Evolutionary conservation across 331 rosid genomes (phyloP).

Genomic region (Acacia pycnantha): DNA sequence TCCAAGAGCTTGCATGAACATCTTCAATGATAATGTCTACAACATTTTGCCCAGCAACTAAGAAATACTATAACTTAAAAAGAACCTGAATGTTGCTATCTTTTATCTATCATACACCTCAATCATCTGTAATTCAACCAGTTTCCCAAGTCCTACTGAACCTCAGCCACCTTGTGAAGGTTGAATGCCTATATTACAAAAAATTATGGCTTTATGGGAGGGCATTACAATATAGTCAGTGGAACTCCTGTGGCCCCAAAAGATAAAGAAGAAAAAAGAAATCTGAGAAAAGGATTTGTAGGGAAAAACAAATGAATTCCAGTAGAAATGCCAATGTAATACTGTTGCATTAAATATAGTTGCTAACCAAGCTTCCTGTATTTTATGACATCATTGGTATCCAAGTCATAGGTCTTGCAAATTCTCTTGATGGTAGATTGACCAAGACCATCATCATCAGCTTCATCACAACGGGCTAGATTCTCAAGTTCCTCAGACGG

Average conservation of each 20-base stretch:
- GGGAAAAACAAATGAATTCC: neutral
- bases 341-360: conserved; percentile 2
- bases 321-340: neutral
- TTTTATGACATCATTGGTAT: conserved; percentile 59
- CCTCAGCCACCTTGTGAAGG: neutral
- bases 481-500: conserved; percentile 70
- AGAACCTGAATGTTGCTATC: neutral
- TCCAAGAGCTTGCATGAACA: neutral
- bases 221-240: neutral
- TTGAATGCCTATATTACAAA: neutral
- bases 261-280: neutral
- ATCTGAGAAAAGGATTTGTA: neutral
- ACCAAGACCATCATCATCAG: conserved; percentile 45
- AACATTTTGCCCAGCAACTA: neutral
- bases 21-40: neutral
- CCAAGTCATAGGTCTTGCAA: conserved; percentile 71
- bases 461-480: conserved; percentile 32
- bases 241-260: neutral
- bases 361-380: conserved; percentile 40
- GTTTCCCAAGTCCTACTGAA: neutral
- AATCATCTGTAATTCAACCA: neutral
- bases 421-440: conserved; percentile 46
- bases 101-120: neutral
- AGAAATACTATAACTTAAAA: neutral
- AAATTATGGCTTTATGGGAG: neutral